Evolutionary conservation across 1,139 yeast genomes (phyloP), one percentile per base, ranked within the genome.

Genomic region (Magnusiomyces sp.): DNA sequence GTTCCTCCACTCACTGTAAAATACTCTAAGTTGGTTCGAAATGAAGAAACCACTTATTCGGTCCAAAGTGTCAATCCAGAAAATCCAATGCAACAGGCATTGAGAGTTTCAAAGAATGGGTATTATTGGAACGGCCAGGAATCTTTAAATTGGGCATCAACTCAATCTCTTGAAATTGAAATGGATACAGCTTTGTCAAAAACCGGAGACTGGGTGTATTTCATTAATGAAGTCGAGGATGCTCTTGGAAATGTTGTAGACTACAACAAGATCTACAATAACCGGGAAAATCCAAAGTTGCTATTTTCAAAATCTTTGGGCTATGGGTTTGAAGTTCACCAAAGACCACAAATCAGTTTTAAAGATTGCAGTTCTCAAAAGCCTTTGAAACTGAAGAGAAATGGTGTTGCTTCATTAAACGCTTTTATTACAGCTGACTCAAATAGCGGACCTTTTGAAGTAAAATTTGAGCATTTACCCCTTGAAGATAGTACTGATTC

Each of bases 1-100:
- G 84, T 85, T 1, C 81, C 90, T 1, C 97, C 97, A 0, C 67
- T 88, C 46, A 75, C 74, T 34, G 72, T 87, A 27, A 74, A 76
- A 51, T 81, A 88, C 56, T 74, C 75, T 23, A 75, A 83, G 44
- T 72, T 74, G 33, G 66, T 83, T 57, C 85, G 76, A 16, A 72
- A 75, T 13, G 62, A 68, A 14, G 72, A 70, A 40, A 62, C 70
- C 4, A 55, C 56, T 29, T 71, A 70, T 51, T 67, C 68, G 16
- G 77, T 75, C 47, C 74, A 75, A 48, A 69, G 74, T 42, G 62
- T 77, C 19, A 77, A 73, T 52, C 80, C 81, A 1, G 76, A 72
- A 50, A 68, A 70, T 23, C 75, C 77, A 1, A 55, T 73, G 32
- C 56, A 63, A 3, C 62, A 62, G 1, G 49, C 40, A 39, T 51